Conservation (phyloP, 768 basidiomycete species). For the Trametes cingulata region DNA sequence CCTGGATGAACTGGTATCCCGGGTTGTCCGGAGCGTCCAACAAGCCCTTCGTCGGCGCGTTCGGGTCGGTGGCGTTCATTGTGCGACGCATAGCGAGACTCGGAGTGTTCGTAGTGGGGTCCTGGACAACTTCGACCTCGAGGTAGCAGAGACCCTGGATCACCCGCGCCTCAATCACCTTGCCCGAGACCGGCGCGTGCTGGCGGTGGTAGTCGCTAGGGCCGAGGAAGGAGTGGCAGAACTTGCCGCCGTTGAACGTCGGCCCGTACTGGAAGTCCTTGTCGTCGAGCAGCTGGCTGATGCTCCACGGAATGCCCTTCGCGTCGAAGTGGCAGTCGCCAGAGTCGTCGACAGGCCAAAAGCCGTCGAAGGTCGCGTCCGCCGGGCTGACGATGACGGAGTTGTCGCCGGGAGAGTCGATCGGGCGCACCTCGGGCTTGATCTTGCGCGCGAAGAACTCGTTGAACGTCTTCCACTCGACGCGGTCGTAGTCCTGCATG, state of each 20-base stretch:
- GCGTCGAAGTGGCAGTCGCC: conserved; percentile 10
- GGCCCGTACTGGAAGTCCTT: neutral
- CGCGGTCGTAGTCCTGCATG: conserved; percentile 20
- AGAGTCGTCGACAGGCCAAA: conserved; percentile 16
- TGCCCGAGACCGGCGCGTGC: conserved; percentile 25
- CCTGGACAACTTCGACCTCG: conserved; percentile 15
- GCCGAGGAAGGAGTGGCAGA: conserved; percentile 23
- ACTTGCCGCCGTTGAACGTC: conserved; percentile 20
- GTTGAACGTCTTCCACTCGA: conserved; percentile 26
- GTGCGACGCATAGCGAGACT: neutral
- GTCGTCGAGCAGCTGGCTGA: conserved; percentile 23
- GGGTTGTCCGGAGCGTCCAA: conserved; percentile 22
- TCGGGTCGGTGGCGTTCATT: too few species aligned
- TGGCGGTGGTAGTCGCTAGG: conserved; percentile 26
- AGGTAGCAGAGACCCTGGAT: conserved; percentile 26
- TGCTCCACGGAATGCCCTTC: conserved; percentile 24
- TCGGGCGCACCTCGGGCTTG: conserved; percentile 11
- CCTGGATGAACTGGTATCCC: conserved; percentile 28
- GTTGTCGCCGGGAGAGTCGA: neutral
- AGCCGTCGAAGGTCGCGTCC: conserved; percentile 18
- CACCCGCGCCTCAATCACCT: conserved; percentile 21
- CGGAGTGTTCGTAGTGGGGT: neutral
- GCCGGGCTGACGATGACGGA: conserved; percentile 18
- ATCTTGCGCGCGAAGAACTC: conserved; percentile 26
- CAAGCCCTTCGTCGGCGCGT: neutral